Percentiles rank a stretch among this genome's conserved stretches.
These are phyloP conservation scores for Amanita muscaria DNA, from an alignment of 768 basidiomycete genomes.

Conservation along the genomic window DNA sequence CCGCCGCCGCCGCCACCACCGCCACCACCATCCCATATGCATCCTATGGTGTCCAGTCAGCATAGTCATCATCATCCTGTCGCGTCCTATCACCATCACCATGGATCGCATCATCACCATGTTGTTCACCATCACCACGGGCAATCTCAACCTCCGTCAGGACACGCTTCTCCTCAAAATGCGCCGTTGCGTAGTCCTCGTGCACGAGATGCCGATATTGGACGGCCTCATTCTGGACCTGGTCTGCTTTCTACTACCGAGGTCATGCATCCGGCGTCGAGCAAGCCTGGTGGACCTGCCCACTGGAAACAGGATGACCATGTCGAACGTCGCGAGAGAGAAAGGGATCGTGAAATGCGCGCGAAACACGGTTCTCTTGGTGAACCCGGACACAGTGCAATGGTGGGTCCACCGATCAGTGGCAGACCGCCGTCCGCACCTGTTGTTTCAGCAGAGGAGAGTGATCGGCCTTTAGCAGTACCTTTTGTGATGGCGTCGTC, in stretches of 20 bases:
- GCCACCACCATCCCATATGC: conserved; percentile 24
- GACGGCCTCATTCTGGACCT: conserved; percentile 26
- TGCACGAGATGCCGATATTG: conserved; percentile 26
- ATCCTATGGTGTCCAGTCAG: conserved; percentile 19
- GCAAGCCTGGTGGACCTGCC: conserved; percentile 21
- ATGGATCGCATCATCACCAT: conserved; percentile 48
- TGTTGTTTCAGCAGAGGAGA: conserved; percentile 36
- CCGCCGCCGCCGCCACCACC: conserved; percentile 26
- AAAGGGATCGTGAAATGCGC: conserved; percentile 12
- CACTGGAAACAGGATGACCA: conserved; percentile 10
- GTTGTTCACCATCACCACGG: conserved; percentile 33
- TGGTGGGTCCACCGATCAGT: conserved; percentile 28
- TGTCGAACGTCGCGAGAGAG: conserved; percentile 10
- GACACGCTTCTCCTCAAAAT: conserved; percentile 20
- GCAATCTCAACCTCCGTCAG: conserved; percentile 13
- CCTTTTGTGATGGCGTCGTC: conserved; percentile 47
- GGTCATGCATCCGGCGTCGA: conserved; percentile 39
- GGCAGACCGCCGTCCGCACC: too few relatives aligned
- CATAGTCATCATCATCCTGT: conserved; percentile 23
- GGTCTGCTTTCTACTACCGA: conserved; percentile 40
- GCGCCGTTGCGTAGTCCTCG: conserved; percentile 19
- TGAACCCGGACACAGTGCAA: background rate
- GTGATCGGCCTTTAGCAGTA: conserved; percentile 44
- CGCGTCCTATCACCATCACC: conserved; percentile 37
- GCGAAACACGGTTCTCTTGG: background rate